Percentiles rank a stretch among this genome's conserved stretches.
Conservation (phyloP, 2,329 filamentous ascomycete species). For the Elsinoe ampelina region DNA sequence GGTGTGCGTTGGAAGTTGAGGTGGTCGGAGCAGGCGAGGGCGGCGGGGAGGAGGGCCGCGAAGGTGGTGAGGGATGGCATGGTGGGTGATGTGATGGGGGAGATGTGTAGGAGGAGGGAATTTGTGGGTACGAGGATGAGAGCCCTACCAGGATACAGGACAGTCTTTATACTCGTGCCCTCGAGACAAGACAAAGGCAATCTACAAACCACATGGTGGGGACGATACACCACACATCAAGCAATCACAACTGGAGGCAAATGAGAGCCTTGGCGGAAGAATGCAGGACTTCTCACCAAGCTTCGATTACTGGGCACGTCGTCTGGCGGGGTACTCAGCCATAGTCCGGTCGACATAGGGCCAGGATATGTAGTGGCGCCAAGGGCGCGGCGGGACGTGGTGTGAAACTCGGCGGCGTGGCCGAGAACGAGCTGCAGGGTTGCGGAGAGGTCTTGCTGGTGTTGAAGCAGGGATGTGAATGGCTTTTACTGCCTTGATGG, state of each 20-base stretch:
- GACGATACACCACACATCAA: background rate
- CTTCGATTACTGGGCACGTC: conserved; percentile 6
- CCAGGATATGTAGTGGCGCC: background rate
- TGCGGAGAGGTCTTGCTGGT: background rate
- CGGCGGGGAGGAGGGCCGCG: conserved; percentile 8
- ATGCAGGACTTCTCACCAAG: background rate
- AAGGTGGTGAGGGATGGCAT: conserved; percentile 10
- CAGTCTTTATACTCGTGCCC: background rate
- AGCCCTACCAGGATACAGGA: background rate
- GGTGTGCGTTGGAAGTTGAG: background rate
- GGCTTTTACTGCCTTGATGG: background rate
- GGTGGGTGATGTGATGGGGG: background rate
- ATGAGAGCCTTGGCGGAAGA: background rate
- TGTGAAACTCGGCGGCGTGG: background rate
- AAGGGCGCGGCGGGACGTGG: conserved; percentile 3
- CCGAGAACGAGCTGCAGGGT: background rate
- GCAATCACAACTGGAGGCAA: background rate
- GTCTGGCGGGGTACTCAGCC: background rate
- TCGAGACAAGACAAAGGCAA: background rate
- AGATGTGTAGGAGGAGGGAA: background rate
- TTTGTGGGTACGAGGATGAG: background rate
- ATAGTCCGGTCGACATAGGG: background rate
- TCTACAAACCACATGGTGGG: background rate
- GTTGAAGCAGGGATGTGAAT: background rate
- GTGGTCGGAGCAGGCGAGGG: conserved; percentile 13